Evolutionary conservation across 371 early-diverging fungal genomes (phyloP), one percentile per base, ranked within the genome.

Genomic region (Chytridium lagenaria): DNA sequence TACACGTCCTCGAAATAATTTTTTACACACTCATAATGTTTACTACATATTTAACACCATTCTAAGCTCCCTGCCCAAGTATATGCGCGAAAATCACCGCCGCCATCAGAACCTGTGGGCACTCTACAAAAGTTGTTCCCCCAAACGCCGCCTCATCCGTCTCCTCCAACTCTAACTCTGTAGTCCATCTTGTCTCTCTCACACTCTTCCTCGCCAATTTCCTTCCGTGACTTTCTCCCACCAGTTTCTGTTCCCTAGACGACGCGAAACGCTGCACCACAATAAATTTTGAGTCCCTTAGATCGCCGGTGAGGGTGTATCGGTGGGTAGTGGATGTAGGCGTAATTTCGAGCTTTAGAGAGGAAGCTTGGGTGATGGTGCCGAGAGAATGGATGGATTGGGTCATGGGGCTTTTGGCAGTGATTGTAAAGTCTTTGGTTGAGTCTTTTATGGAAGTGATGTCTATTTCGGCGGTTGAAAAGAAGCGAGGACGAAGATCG

Each of bases 91-190:
- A 44, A 44, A 19, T 7, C 33, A 78, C 38, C 1, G 71, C 78
- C 2, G 73, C 76, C 52, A 78, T 55, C 30, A 74, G 38, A 16
- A 80, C 37, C 71, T 80, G 78, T 26, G 52, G 50, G 59, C 49
- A 74, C 36, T 63, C 63, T 3, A 37, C 37, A 31, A 63, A 31
- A n/a, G n/a, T n/a, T 16, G 12, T 37, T 15, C 26, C 63, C 33
- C 63, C 63, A 2, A 12, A 31, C 26, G 34, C 3, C 36, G 63
- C 63, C 37, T 63, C 63, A 26, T 40, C 67, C 1, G 64, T 70
- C 5, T 78, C 77, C 73, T 80, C 81, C 34, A 78, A 49, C 51
- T 80, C 79, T 33, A 80, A 55, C 16, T 49, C 30, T 36, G 30
- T 39, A 10, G 55, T 38, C 69, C 70, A 76, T 50, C 70, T n/a